Evolutionary conservation across 148 eudicot species (phyloP), one percentile per base, ranked within the genome.

Genomic region (Chenopodium formosanum): DNA sequence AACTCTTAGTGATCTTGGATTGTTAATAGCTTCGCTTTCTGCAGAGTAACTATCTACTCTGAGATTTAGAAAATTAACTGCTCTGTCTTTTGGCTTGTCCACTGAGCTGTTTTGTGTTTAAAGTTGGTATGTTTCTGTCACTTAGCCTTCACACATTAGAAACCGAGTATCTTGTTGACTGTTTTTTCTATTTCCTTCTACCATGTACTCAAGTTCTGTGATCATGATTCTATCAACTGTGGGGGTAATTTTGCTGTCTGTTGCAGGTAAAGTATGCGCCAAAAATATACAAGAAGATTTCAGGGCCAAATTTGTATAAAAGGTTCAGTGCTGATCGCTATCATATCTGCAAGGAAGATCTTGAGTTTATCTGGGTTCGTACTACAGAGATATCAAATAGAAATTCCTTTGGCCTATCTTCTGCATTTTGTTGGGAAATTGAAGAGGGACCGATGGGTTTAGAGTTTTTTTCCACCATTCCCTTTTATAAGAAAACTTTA

Each of bases 191-290:
- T 25, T n/a, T 27, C 32, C 58, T 23, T 73, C 23, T 50, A 1
- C 19, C 62, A 25, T 48, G 52, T 72, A 72, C 75, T 22, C 46
- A 16, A 32, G 20, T n/a, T 74, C 0, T 12, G 12, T 50, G 77
- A 74, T 27, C 77, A n/a, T 63, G 16, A 71, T 70, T 46, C n/a
- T 68, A 75, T 48, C 32, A 60, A 63, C 66, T 75, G 40, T 29
- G 67, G 7, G 7, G 29, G 44, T 17, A 48, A 52, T 65, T 13
- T 60, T 80, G 12, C 8, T 65, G 23, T 31, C 20, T 81, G 63
- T 65, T 83, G 79, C 86, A 96, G 99, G 91, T 96, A 78, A 92
- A 89, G 84, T 91, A 91, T 79, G 95, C 97, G 10, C 99, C 99
- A 58, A 96, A 86, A 85, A 81, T 96, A 78, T 96, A 84, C 82